Percentiles rank a stretch among this genome's conserved stretches.
Conservation (phyloP, 768 basidiomycete genomes). For the Lactarius sanguifluus region DNA sequence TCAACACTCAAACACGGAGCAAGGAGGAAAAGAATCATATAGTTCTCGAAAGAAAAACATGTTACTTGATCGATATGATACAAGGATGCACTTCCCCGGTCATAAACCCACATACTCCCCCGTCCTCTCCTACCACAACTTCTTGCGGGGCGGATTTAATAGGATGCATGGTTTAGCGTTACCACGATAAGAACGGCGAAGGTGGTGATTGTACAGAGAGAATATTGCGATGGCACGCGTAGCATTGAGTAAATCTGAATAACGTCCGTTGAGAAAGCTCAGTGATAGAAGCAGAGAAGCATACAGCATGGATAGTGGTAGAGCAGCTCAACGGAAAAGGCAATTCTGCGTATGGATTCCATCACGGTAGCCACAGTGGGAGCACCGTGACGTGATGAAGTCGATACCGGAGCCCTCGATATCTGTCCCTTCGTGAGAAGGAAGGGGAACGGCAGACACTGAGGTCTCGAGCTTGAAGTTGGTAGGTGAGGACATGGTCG, state of each 20-base stretch:
- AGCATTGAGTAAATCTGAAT: constrained; percentile 2
- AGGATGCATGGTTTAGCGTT: constrained; percentile 3
- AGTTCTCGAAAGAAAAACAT: constrained; percentile 7
- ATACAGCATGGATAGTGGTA: not conserved
- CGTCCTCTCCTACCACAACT: not conserved
- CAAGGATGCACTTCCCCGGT: constrained; percentile 6
- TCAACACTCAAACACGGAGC: not conserved
- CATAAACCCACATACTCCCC: not conserved
- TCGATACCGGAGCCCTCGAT: constrained; percentile 39
- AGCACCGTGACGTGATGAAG: constrained; percentile 63
- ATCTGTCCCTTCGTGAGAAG: constrained; percentile 30
- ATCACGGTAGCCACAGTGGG: constrained; percentile 59
- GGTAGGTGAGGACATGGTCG: constrained; percentile 28
- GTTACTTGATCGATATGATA: constrained; percentile 15
- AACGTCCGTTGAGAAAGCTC: not conserved
- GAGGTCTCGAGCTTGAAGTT: constrained; percentile 21
- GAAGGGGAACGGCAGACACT: constrained; percentile 3
- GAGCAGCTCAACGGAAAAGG: constrained; percentile 47
- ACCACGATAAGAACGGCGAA: constrained; percentile 1
- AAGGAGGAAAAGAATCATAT: not conserved
- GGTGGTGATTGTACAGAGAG: constrained; percentile 24
- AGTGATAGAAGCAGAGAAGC: not conserved
- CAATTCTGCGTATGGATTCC: constrained; percentile 54
- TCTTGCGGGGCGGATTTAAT: constrained; percentile 1
- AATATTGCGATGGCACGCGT: constrained; percentile 25